Conservation (phyloP, 441 rosid genomes). For the Lepidium campestre region DNA sequence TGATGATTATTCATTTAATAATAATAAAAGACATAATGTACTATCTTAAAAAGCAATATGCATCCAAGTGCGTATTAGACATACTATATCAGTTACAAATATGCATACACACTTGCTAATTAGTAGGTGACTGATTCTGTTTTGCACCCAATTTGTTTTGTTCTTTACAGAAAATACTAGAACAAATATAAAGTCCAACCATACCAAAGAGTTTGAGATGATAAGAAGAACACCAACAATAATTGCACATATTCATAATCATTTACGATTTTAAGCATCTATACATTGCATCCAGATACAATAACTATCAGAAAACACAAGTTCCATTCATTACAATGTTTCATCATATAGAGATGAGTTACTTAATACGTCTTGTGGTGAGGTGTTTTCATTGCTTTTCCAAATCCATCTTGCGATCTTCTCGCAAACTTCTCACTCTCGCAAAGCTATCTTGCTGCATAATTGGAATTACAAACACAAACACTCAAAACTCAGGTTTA, state of each 20-base stretch:
- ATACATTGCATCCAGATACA: slow-evolving; percentile 10
- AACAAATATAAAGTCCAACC: neutral
- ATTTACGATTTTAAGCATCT: neutral
- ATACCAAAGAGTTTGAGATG: neutral
- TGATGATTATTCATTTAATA: too few relatives aligned
- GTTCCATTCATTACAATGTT: neutral
- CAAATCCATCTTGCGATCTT: slow-evolving; percentile 61
- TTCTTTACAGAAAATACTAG: neutral
- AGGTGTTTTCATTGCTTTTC: slow-evolving; percentile 43
- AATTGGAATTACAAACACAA: slow-evolving; percentile 1
- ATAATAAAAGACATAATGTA: neutral
- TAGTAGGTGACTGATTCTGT: neutral
- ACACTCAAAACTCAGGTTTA: neutral
- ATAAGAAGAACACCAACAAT: neutral
- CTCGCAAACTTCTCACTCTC: slow-evolving; percentile 53
- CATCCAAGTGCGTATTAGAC: neutral
- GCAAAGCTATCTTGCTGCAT: slow-evolving; percentile 54
- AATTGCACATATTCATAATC: neutral
- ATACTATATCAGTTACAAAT: neutral
- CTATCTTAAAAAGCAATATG: neutral
- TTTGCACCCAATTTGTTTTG: neutral
- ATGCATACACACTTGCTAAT: neutral
- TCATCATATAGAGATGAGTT: neutral
- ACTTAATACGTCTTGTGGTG: slow-evolving; percentile 17
- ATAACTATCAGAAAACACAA: neutral